A percentile compares a stretch with the other conserved stretches of the same genome.
phyloP scores from a whole-genome alignment of 371 early-diverging fungal genomes.

The Coemansia sp. region DNA sequence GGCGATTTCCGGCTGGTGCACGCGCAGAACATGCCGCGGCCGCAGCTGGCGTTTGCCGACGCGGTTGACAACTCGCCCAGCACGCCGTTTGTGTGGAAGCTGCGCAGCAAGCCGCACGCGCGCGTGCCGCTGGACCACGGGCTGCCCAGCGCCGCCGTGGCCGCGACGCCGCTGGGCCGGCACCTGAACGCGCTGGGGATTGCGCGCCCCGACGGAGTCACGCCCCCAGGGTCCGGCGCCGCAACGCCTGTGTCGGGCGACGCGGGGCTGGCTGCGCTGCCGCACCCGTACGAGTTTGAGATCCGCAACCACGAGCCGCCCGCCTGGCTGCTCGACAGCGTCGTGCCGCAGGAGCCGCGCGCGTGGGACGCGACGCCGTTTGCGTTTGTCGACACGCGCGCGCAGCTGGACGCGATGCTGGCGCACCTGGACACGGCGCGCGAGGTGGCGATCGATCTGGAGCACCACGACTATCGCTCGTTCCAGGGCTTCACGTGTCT shows the following conservation, averaged over 20 bases:
- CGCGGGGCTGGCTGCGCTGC: slow-evolving; percentile 44
- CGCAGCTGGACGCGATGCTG: slow-evolving; percentile 44
- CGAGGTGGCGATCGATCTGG: slow-evolving; percentile 94
- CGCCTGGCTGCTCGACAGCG: slow-evolving; percentile 59
- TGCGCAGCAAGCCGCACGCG: slow-evolving; percentile 81
- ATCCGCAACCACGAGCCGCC: slow-evolving; percentile 80
- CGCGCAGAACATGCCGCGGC: slow-evolving; percentile 74
- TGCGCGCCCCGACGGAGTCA: slow-evolving; percentile 14
- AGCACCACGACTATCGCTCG: slow-evolving; percentile 92
- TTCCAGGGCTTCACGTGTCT: slow-evolving; percentile 95
- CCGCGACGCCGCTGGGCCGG: slow-evolving; percentile 25
- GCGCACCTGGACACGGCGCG: slow-evolving; percentile 59
- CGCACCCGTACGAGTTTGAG: slow-evolving; percentile 94
- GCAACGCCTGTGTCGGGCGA: slow-evolving; percentile 9
- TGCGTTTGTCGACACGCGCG: slow-evolving; percentile 39
- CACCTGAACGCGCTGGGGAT: slow-evolving; percentile 46
- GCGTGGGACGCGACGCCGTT: slow-evolving; percentile 44
- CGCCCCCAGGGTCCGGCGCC: slow-evolving; percentile 9
- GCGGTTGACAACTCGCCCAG: slow-evolving; percentile 76
- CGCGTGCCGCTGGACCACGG: slow-evolving; percentile 70
- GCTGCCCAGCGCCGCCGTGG: slow-evolving; percentile 33
- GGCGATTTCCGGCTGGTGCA: slow-evolving; percentile 52
- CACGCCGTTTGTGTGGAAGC: slow-evolving; percentile 75
- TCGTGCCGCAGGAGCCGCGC: slow-evolving; percentile 10
- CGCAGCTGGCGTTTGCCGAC: slow-evolving; percentile 87